phyloP scores from a whole-genome alignment of 1,284 basidiomycete species.

The Caloboletus firmus region DNA sequence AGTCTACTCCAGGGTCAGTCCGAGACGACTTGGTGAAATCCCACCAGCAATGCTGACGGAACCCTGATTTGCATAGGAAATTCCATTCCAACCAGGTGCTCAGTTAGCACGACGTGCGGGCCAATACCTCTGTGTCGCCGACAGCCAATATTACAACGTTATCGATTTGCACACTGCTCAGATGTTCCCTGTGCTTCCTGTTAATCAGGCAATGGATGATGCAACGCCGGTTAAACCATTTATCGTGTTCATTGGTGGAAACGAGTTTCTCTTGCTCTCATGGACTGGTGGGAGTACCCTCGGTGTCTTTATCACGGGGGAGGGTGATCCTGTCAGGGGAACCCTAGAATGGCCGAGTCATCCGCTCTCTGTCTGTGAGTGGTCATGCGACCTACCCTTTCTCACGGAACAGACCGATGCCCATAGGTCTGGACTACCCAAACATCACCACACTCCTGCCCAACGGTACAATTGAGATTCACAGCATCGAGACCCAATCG shows the following conservation, averaged over 20 bases:
- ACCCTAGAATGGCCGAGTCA: conserved; percentile 83
- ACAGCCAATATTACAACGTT: conserved; percentile 70
- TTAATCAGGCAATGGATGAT: conserved; percentile 61
- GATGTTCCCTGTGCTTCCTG: conserved; percentile 70
- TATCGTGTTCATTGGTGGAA: conserved; percentile 71
- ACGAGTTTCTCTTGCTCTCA: conserved; percentile 79
- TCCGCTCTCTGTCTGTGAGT: conserved; percentile 76
- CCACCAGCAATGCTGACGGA: conserved; percentile 51
- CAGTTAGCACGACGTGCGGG: conserved; percentile 65
- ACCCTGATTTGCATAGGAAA: conserved; percentile 64
- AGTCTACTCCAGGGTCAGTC: conserved; percentile 32
- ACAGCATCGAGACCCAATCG: conserved; percentile 73
- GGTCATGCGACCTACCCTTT: not conserved
- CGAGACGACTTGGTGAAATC: not conserved
- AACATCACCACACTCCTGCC: conserved; percentile 77
- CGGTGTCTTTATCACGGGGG: conserved; percentile 80
- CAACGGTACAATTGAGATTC: conserved; percentile 78
- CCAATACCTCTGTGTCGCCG: conserved; percentile 71
- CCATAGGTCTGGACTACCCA: conserved; percentile 76
- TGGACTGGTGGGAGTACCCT: conserved; percentile 76
- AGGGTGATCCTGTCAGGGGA: conserved; percentile 85
- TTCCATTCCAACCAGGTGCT: conserved; percentile 69
- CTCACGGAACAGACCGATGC: not conserved
- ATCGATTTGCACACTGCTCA: conserved; percentile 72
- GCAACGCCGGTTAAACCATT: conserved; percentile 58